phyloP scores from a whole-genome alignment of 2,329 filamentous ascomycete species.

The Colletotrichum cordylinicola region DNA sequence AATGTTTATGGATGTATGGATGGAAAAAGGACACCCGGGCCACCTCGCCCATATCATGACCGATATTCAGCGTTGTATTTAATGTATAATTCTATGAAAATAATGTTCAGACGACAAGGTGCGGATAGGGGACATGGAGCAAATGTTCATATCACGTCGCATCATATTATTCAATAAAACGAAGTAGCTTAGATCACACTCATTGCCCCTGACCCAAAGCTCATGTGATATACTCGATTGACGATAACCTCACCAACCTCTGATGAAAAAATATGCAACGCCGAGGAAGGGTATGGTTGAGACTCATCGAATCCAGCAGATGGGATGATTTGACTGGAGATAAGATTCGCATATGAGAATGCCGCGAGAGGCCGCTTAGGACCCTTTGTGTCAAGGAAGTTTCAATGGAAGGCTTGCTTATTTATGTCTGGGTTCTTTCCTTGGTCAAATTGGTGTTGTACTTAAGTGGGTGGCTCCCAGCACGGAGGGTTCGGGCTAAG shows the following conservation, averaged over 20 bases:
- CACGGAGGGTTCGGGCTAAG: background rate
- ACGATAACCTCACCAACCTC: accelerated
- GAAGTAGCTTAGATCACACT: background rate
- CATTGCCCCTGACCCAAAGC: accelerated
- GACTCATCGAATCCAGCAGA: too few relatives aligned
- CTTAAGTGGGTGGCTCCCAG: background rate
- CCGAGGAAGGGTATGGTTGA: too few relatives aligned
- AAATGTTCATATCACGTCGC: background rate
- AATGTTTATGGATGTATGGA: background rate
- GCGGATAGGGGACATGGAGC: background rate
- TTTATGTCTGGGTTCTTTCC: too few relatives aligned
- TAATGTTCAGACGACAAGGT: background rate
- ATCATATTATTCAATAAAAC: background rate
- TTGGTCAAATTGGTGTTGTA: too few relatives aligned
- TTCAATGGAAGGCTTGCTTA: too few relatives aligned
- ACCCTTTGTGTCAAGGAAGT: too few relatives aligned
- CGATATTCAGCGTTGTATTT: background rate
- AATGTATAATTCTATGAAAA: background rate
- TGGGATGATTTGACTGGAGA: too few relatives aligned
- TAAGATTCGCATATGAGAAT: too few relatives aligned
- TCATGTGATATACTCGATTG: background rate
- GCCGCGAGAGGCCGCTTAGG: too few relatives aligned
- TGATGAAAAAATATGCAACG: background rate
- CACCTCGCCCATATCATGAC: background rate
- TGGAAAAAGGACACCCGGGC: background rate